These are phyloP conservation scores for Mytilinidion resinicola DNA, from an alignment of 495 filamentous ascomycete species.

Conservation along the genomic window DNA sequence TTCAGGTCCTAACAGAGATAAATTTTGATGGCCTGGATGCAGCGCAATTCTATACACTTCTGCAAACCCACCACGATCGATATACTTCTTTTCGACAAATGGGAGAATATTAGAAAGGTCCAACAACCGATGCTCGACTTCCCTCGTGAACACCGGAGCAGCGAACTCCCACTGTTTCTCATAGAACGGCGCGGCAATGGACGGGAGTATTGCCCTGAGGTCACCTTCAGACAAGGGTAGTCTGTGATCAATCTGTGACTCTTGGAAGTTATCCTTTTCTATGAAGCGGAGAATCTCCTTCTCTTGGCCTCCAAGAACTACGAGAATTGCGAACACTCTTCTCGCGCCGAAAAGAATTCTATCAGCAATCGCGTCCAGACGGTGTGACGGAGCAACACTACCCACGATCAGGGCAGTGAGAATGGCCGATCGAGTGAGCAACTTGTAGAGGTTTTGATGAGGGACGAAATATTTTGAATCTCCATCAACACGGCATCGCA, in stretches of 20 bases:
- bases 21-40: neutral
- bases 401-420: too few species aligned
- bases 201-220: neutral
- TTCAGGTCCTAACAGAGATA: too few species aligned
- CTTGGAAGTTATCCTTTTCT: neutral
- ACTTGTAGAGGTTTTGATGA: too few species aligned
- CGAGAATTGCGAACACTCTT: conserved; percentile 5
- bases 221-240: neutral
- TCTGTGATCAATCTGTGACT: too few species aligned
- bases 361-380: neutral
- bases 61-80: neutral
- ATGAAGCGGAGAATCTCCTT: neutral
- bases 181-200: neutral
- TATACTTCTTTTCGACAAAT: neutral
- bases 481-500: too few species aligned
- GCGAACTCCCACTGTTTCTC: conserved; percentile 8
- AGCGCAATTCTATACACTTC: conserved; percentile 3
- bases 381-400: too few species aligned
- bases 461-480: too few species aligned
- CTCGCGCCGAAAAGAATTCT: neutral
- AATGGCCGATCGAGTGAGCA: too few species aligned
- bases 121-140: neutral
- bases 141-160: neutral
- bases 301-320: neutral
- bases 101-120: neutral